A percentile compares a stretch with the other conserved stretches of the same genome.
Conservation (phyloP, 2,329 filamentous ascomycete species). For the Paracamarosporium sp. region DNA sequence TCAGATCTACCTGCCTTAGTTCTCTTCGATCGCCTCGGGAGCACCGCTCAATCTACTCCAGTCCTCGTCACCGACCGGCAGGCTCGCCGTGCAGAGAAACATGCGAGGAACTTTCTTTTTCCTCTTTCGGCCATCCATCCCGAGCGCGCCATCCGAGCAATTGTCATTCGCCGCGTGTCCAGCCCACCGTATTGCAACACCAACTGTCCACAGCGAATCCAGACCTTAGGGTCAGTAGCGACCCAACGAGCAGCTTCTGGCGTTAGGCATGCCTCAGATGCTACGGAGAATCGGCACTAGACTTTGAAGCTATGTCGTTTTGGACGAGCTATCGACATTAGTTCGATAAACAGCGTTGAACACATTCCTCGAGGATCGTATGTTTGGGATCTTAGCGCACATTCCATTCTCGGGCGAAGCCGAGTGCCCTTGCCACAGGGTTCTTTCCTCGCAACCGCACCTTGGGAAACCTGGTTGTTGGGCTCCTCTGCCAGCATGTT, state of each 20-base stretch:
- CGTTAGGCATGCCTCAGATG: not conserved
- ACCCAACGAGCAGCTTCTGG: not conserved
- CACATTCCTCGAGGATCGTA: not conserved
- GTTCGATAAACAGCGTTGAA: not conserved
- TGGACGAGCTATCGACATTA: conserved; percentile 1
- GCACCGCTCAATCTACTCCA: conserved; percentile 8
- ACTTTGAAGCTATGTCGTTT: not conserved
- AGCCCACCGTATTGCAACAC: conserved; percentile 8
- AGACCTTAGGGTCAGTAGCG: not conserved
- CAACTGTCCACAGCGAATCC: conserved; percentile 1
- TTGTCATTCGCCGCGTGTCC: conserved; percentile 10
- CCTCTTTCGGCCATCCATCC: conserved; percentile 6
- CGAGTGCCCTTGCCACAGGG: conserved; percentile 26
- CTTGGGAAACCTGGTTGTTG: conserved; percentile 37
- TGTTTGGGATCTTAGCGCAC: conserved; percentile 1
- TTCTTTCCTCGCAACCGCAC: conserved; percentile 29
- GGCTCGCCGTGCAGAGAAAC: not conserved
- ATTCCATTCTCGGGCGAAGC: conserved; percentile 34
- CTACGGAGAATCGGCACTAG: not conserved
- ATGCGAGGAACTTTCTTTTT: conserved; percentile 9
- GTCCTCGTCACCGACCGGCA: not conserved
- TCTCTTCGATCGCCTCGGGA: conserved; percentile 13
- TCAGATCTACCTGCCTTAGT: conserved; percentile 30
- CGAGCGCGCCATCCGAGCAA: conserved; percentile 6
- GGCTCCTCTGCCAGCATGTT: conserved; percentile 31